phyloP scores from a whole-genome alignment of 2,329 filamentous ascomycete species.

The Fusarium mundagurra region DNA sequence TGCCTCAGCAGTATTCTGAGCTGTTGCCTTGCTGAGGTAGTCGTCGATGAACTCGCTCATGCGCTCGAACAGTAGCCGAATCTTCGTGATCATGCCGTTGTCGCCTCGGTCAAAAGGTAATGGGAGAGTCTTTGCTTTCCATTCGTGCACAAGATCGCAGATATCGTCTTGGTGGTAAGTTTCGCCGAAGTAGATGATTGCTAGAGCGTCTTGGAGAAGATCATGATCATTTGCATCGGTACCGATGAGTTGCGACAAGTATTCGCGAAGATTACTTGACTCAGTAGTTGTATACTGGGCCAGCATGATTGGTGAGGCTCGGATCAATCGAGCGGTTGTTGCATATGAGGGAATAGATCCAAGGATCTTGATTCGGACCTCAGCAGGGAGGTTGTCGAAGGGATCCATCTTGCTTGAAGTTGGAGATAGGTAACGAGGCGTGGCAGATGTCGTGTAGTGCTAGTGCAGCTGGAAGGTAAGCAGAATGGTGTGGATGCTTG shows the following conservation, averaged over 20 bases:
- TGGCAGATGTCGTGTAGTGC: neutral
- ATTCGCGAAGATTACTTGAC: neutral
- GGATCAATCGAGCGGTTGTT: neutral
- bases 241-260: neutral
- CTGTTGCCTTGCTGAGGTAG: neutral
- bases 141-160: neutral
- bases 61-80: neutral
- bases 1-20: neutral
- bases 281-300: neutral
- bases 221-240: neutral
- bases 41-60: neutral
- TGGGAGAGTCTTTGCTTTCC: neutral
- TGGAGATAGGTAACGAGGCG: neutral
- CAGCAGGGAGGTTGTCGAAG: neutral
- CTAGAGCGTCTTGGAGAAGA: neutral
- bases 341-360: neutral
- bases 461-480: neutral
- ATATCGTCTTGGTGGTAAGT: accelerated
- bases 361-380: neutral
- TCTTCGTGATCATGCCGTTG: neutral
- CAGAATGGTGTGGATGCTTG: too few relatives aligned
- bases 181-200: neutral
- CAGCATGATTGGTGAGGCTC: neutral
- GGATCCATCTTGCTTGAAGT: neutral
- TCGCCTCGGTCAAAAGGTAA: neutral